Base-by-base conservation (phyloP, 345 rosid species). In the Lagerstroemia speciosa region DNA sequence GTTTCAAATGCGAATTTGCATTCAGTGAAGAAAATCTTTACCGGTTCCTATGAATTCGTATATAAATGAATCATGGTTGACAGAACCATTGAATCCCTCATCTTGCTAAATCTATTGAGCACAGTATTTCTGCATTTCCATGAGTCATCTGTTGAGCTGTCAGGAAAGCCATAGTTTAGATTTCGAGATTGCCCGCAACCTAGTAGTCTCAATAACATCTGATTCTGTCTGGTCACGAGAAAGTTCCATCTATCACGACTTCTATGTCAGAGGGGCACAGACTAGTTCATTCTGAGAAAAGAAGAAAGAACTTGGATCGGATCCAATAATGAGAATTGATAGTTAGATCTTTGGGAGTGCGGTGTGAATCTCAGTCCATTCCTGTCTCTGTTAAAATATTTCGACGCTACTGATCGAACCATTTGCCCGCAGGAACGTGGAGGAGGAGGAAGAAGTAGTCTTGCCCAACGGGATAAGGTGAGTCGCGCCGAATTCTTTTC, bases 381-480 rank as follows among this genome's bases (percentile, higher is more conserved):
- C n/a, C 26, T 38, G 26, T 38, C 24, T 65, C 20, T 48, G 17
- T 14, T 12, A 17, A 24, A 4, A 10, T 4, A 5, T n/a, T 33
- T 27, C 36, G 41, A 63, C 46, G 32, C 60, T 8, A 40, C 74
- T 50, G 30, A 63, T 12, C 43, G 36, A 0, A n/a, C 27, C 45
- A 50, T 41, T 74, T 26, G 20, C 76, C 20, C 66, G 33, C 82
- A 93, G 98, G 76, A 86, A 86, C 64, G 92, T 87, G 17, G 92
- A 83, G 77, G 75, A 86, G 76, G 82, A 81, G 71, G 83, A 90
- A 71, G 96, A 87, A 80, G 83, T 87, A 2, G 81, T 84, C 38
- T 73, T 90, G 82, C 96, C 96, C 43, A 89, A 89, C 57, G 98
- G 94, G 62, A 80, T 89, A 71, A 89, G 97, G 98, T 93, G 75